Conservation (phyloP, 2,329 filamentous ascomycete genomes). For the Thelonectria rubi region DNA sequence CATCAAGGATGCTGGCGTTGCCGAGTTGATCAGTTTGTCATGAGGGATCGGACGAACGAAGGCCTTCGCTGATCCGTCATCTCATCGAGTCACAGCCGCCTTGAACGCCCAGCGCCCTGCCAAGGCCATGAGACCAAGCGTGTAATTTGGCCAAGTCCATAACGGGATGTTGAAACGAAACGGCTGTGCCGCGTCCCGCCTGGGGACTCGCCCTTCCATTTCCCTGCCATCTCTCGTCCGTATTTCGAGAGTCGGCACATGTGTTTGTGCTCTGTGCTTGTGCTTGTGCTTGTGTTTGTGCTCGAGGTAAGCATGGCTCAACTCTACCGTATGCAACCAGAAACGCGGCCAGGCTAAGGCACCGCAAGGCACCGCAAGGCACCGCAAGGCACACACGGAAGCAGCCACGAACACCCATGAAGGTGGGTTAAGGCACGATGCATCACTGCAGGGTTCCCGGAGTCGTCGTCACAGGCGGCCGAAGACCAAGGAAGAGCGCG, state of each 20-base stretch:
- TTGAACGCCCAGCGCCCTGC: constrained; percentile 30
- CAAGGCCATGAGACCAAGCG: constrained; percentile 27
- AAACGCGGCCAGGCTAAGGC: neutral
- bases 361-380: constrained; percentile 1
- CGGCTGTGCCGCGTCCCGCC: constrained; percentile 32
- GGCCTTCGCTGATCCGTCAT: constrained; percentile 1
- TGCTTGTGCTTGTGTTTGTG: neutral
- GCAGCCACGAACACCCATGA: constrained; percentile 13
- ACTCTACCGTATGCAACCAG: too few relatives aligned
- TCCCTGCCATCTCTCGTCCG: neutral
- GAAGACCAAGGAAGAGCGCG: neutral
- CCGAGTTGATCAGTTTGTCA: neutral
- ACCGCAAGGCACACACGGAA: constrained; percentile 1
- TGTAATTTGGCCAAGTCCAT: constrained; percentile 37
- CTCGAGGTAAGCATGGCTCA: neutral
- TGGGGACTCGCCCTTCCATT: constrained; percentile 9
- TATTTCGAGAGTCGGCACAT: neutral
- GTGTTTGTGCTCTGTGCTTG: neutral
- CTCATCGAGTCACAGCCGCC: constrained; percentile 17
- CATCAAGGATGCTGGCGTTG: neutral
- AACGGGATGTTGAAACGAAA: constrained; percentile 40
- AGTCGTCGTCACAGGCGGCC: constrained; percentile 20
- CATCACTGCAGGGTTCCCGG: constrained; percentile 1
- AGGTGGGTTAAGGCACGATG: constrained; percentile 7
- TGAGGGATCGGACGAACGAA: constrained; percentile 17